Evolutionary conservation across 169 alveolate species (phyloP).

Genomic region (Eimeria maxima): DNA sequence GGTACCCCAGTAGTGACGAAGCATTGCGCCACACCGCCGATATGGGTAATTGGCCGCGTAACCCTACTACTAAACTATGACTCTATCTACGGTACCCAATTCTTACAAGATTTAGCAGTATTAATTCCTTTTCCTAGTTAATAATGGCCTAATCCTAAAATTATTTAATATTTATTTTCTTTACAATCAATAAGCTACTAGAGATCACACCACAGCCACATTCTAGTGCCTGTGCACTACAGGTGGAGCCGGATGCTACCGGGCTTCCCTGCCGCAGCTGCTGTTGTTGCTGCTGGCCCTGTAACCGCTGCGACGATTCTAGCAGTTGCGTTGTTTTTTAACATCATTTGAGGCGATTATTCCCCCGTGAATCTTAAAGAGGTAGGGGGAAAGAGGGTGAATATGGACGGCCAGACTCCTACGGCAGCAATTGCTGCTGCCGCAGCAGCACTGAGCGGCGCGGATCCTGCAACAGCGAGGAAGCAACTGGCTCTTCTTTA

Average conservation of each 20-base stretch:
- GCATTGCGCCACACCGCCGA: too few species aligned
- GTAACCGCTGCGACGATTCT: background rate
- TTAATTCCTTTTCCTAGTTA: too few species aligned
- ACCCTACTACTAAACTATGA: too few species aligned
- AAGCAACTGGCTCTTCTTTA: conserved; percentile 68
- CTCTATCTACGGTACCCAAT: too few species aligned
- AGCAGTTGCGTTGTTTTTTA: background rate
- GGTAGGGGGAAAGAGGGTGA: background rate
- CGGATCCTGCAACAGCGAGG: conserved; percentile 61
- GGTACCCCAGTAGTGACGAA: too few species aligned
- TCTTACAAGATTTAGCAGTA: too few species aligned
- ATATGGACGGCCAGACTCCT: conserved; percentile 28
- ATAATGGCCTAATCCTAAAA: too few species aligned
- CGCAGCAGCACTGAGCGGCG: conserved; percentile 55
- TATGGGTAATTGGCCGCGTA: too few species aligned
- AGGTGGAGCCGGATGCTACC: conserved; percentile 36
- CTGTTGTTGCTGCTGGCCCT: background rate
- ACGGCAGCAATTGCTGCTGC: conserved; percentile 74
- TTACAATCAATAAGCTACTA: too few species aligned
- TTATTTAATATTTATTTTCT: too few species aligned
- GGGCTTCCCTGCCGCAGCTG: conserved; percentile 45
- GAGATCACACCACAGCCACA: too few species aligned
- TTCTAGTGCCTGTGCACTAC: too few species aligned
- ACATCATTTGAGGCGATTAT: background rate
- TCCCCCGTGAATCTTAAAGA: background rate